These are phyloP conservation scores for Exophiala phaeomuriformis DNA, from an alignment of 2,329 filamentous ascomycete species.

Conservation along the genomic window DNA sequence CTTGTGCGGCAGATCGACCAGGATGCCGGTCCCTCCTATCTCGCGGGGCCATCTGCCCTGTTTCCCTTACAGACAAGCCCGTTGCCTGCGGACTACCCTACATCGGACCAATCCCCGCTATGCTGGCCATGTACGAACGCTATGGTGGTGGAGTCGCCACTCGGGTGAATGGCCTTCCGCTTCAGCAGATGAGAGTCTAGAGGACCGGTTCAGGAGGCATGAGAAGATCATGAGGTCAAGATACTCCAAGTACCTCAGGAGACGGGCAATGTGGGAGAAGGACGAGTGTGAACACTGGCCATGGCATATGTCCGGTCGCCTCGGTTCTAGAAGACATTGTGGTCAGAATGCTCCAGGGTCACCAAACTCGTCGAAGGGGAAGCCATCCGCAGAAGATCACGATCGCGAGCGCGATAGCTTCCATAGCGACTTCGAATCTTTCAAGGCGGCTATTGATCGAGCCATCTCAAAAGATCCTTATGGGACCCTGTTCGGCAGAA, in stretches of 20 bases:
- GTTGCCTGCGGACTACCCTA: slow-evolving; percentile 6
- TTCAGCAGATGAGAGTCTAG: slow-evolving; percentile 16
- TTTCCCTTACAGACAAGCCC: not conserved
- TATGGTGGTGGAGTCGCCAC: slow-evolving; percentile 27
- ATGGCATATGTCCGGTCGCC: slow-evolving; percentile 3
- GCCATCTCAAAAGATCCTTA: slow-evolving; percentile 36
- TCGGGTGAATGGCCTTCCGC: slow-evolving; percentile 5
- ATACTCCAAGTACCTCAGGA: slow-evolving; percentile 23
- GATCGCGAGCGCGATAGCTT: slow-evolving; percentile 6
- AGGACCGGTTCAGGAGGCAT: slow-evolving; percentile 21
- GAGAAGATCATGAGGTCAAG: slow-evolving; percentile 24
- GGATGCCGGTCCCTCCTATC: not conserved
- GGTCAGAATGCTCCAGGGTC: slow-evolving; percentile 14
- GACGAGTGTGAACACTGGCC: slow-evolving; percentile 17
- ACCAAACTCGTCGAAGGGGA: slow-evolving; percentile 2
- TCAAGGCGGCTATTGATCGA: slow-evolving; percentile 33
- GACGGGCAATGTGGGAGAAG: slow-evolving; percentile 24
- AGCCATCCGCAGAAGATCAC: slow-evolving; percentile 7
- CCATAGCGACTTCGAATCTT: slow-evolving; percentile 32
- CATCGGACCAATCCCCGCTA: slow-evolving; percentile 2
- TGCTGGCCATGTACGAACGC: slow-evolving; percentile 14
- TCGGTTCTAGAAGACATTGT: slow-evolving; percentile 8
- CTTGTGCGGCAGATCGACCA: not conserved
- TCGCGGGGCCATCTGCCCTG: not conserved
- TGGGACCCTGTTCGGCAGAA: slow-evolving; percentile 36